phyloP scores from a whole-genome alignment of 176 grass and related monocot species.

The Musa acuminata region DNA sequence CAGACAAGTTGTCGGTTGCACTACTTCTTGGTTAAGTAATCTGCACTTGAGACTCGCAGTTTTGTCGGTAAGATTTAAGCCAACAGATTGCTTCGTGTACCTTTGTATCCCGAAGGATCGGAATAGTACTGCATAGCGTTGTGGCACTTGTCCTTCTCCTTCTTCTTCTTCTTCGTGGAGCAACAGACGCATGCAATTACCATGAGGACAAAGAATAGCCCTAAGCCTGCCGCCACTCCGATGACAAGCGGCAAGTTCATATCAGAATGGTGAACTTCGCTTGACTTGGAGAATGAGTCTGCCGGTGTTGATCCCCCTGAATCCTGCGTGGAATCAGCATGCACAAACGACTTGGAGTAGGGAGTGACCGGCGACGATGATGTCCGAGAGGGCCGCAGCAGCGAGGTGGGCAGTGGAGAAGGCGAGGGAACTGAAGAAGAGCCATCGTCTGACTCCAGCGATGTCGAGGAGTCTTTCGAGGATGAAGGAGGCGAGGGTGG shows the following conservation, averaged over 20 bases:
- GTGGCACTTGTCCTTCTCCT: conserved; percentile 6
- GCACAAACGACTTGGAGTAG: background rate
- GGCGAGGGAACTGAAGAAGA: background rate
- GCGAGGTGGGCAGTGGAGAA: background rate
- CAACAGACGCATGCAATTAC: conserved; percentile 27
- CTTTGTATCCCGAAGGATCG: conserved; percentile 23
- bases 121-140: conserved; percentile 32
- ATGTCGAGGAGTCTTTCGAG: background rate
- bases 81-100: background rate
- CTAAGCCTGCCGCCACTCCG: conserved; percentile 11
- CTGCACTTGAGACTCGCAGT: background rate
- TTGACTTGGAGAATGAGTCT: background rate
- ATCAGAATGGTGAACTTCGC: background rate
- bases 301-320: background rate
- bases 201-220: conserved; percentile 16
- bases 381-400: background rate
- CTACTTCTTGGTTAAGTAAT: background rate
- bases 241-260: background rate
- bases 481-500: too few relatives aligned
- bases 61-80: background rate
- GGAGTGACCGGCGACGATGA: background rate
- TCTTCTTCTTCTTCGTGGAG: conserved; percentile 13
- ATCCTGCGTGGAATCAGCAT: background rate
- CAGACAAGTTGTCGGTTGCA: background rate
- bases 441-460: background rate